Evolutionary conservation across 768 basidiomycete genomes (phyloP).

Genomic region (Strobilomyces dryophilus): DNA sequence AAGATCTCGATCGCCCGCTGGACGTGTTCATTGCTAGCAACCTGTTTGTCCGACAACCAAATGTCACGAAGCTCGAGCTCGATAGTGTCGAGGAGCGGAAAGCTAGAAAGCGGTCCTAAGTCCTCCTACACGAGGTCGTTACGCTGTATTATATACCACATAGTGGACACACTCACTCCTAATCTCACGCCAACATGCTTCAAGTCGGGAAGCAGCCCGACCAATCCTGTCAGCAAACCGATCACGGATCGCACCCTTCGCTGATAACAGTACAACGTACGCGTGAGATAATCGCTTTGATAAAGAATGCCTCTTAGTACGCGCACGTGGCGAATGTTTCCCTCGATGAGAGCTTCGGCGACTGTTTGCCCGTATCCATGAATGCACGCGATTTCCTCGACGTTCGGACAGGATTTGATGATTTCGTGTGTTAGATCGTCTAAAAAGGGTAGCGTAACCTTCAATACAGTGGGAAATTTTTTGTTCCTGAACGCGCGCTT

Average conservation of each 20-base stretch:
- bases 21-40: neutral
- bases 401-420: neutral
- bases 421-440: too few relatives aligned
- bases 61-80: neutral
- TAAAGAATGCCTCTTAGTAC: constrained; percentile 4
- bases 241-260: neutral
- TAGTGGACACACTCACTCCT: too few relatives aligned
- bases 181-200: too few relatives aligned
- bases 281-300: neutral
- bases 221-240: neutral
- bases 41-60: neutral
- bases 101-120: neutral
- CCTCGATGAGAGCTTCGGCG: neutral
- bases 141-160: neutral
- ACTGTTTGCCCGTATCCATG: constrained; percentile 4
- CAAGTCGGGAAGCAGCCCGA: too few relatives aligned
- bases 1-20: too few relatives aligned
- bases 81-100: too few relatives aligned
- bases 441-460: neutral
- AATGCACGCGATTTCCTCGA: too few relatives aligned
- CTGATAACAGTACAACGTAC: constrained; percentile 7
- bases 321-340: neutral
- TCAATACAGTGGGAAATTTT: constrained; percentile 8
- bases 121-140: neutral
- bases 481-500: constrained; percentile 4